A percentile compares a stretch with the other conserved stretches of the same genome.
Evolutionary conservation across 768 basidiomycete genomes (phyloP).

Genomic region (Leccinum barrowsii): DNA sequence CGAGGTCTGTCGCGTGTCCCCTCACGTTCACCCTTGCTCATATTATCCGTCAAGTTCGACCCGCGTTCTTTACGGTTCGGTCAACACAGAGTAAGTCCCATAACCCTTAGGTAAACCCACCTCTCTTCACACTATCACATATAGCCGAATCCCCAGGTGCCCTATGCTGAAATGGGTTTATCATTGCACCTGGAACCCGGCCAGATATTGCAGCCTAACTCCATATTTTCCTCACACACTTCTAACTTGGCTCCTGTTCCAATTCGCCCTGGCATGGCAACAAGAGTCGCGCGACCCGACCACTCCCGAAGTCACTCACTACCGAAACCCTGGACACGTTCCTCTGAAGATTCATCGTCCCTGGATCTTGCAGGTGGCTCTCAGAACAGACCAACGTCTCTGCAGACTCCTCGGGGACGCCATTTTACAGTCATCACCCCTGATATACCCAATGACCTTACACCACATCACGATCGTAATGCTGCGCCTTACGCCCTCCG

Average conservation of each 20-base stretch:
- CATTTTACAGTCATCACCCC: conserved; percentile 9
- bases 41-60: conserved; percentile 11
- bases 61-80: conserved; percentile 4
- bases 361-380: neutral
- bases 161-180: conserved; percentile 28
- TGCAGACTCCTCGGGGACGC: conserved; percentile 15
- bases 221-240: conserved; percentile 11
- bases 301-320: conserved; percentile 13
- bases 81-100: conserved; percentile 19
- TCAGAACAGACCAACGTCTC: conserved; percentile 5
- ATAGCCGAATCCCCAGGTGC: conserved; percentile 9
- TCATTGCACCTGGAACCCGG: conserved; percentile 53
- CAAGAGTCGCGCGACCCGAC: conserved; percentile 4
- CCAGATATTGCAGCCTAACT: conserved; percentile 47
- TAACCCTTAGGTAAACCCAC: neutral
- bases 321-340: conserved; percentile 4
- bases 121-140: conserved; percentile 9
- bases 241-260: conserved; percentile 1
- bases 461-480: conserved; percentile 10
- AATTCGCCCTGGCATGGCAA: neutral
- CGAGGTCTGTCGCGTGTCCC: conserved; percentile 22
- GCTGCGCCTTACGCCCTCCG: conserved; percentile 12
- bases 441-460: conserved; percentile 3
- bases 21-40: conserved; percentile 9
- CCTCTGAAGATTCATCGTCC: neutral